Conservation (phyloP, 2,329 filamentous ascomycete species). For the Ilyonectria destructans region DNA sequence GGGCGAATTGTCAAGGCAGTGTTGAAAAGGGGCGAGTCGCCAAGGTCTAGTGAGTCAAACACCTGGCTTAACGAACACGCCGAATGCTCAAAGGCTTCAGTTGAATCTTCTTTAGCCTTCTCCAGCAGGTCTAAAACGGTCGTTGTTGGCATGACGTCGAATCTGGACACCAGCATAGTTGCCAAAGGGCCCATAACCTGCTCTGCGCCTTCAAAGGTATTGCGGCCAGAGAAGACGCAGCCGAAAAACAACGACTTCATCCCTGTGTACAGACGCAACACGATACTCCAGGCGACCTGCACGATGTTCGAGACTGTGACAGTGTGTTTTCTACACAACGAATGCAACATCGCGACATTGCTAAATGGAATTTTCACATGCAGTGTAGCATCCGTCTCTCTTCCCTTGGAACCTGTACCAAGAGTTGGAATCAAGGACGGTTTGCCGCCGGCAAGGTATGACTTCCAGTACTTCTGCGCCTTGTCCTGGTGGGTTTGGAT, state of each 20-base stretch:
- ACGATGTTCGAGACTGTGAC: constrained; percentile 11
- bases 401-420: constrained; percentile 9
- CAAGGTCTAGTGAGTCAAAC: constrained; percentile 13
- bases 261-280: constrained; percentile 13
- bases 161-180: constrained; percentile 14
- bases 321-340: constrained; percentile 12
- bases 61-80: constrained; percentile 13
- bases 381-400: constrained; percentile 9
- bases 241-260: constrained; percentile 11
- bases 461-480: constrained; percentile 12
- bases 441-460: constrained; percentile 8
- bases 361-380: constrained; percentile 11
- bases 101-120: constrained; percentile 10
- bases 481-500: constrained; percentile 12
- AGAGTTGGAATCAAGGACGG: constrained; percentile 10
- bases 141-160: constrained; percentile 9
- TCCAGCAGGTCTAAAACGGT: constrained; percentile 13
- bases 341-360: constrained; percentile 8
- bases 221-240: constrained; percentile 11
- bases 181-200: constrained; percentile 12
- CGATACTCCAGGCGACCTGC: constrained; percentile 12
- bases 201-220: constrained; percentile 17
- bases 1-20: constrained; percentile 13
- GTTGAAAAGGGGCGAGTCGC: constrained; percentile 14
- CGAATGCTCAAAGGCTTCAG: constrained; percentile 11